phyloP scores from a whole-genome alignment of 1,284 basidiomycete genomes.

The Apiotrichum gamsii region DNA sequence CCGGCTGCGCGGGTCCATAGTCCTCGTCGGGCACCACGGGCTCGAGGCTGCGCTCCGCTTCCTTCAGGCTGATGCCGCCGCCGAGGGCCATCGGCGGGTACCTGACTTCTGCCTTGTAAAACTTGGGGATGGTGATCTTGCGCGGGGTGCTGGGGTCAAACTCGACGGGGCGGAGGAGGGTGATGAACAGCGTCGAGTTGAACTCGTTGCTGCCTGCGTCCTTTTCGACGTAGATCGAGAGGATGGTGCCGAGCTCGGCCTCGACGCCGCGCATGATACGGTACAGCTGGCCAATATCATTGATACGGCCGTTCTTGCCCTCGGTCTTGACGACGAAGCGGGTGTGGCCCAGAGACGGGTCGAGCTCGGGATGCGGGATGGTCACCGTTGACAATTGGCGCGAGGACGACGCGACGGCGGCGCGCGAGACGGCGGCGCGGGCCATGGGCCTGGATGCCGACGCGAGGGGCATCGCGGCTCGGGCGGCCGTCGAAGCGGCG shows the following conservation, averaged over 20 bases:
- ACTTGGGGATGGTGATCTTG: slow-evolving; percentile 28
- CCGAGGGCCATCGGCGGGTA: too few species aligned
- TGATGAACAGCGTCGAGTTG: slow-evolving; percentile 16
- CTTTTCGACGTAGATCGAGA: slow-evolving; percentile 21
- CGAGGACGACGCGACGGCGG: slow-evolving; percentile 1
- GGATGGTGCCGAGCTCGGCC: slow-evolving; percentile 22
- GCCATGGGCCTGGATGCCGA: not conserved
- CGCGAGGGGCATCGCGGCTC: not conserved
- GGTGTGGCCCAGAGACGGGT: slow-evolving; percentile 16
- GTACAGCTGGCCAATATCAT: slow-evolving; percentile 22
- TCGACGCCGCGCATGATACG: slow-evolving; percentile 31
- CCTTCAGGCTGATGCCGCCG: not conserved
- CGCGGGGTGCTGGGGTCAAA: slow-evolving; percentile 16
- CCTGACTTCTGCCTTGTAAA: not conserved
- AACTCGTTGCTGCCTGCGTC: slow-evolving; percentile 21
- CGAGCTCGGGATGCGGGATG: slow-evolving; percentile 25
- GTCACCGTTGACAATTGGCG: slow-evolving; percentile 14
- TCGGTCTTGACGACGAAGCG: slow-evolving; percentile 16
- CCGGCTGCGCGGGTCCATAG: not conserved
- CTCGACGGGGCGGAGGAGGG: slow-evolving; percentile 24
- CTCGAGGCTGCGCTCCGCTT: slow-evolving; percentile 1
- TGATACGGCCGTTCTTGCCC: slow-evolving; percentile 11
- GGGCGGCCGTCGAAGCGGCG: too few species aligned
- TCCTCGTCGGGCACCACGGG: not conserved
- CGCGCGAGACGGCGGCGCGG: not conserved